Base-by-base conservation (phyloP, 1,284 basidiomycete genomes). In the Boletellus dicymbophilus region DNA sequence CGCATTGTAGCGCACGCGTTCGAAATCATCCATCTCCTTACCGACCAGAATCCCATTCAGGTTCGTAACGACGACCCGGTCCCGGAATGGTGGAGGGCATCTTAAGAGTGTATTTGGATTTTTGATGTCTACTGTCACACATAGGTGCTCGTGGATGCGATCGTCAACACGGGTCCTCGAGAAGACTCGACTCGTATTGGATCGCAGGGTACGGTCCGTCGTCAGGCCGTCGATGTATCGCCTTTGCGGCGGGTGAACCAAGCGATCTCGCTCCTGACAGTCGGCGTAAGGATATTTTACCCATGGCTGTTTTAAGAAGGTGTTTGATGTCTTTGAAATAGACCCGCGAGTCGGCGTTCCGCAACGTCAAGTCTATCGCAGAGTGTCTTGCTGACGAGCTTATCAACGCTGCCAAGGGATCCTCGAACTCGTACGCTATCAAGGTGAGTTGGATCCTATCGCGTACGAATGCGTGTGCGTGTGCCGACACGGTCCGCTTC, bases 111-210 rank as follows among this genome's bases (percentile, higher is more conserved):
- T 12, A 18, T 27, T 23, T 15, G 9, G 5, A 2, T 37, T 37
- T 3, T 55, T 49, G 26, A 49, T 13, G 16, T 16, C 22, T 37
- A 8, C 0, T 43, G 28, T 40, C 38, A 20, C 4, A 16, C 13
- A 10, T 46, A 88, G 85, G 83, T 90, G 64, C 84, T 95, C 63
- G 97, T 99, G 67, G 96, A 99, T 73, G 96, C 96, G 63, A 95
- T 99, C 68, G 93, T 99, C 75, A 99, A 99, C 90, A 98, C 96
- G 60, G 97, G 97, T 67, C 97, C 97, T 61, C 91, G 97, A 72
- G 97, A 99, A 82, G 97, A 99, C 80, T 98, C 95, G 58, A 99
- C 97, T 63, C 95, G 97, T 81, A 99, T 99, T 68, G 97, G 97
- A 60, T 99, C 97, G 53, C 95, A 98, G 78, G 97, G 97, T 76